Conservation (phyloP, 2,329 filamentous ascomycete genomes). For the Biscogniauxia mediterranea region DNA sequence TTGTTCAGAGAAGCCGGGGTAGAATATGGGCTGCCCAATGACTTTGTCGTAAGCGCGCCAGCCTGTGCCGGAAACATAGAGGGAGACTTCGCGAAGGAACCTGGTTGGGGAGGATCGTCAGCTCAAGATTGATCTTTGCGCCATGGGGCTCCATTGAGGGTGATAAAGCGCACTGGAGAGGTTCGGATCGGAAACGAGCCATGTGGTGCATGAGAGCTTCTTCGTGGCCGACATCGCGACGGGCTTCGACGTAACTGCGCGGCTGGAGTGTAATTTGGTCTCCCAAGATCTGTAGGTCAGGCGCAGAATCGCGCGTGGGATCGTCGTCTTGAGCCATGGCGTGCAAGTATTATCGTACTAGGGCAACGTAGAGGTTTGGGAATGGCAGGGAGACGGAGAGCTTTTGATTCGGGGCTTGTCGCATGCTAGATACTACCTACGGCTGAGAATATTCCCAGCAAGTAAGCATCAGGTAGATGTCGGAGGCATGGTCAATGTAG, state of each 20-base stretch:
- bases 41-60: constrained; percentile 93
- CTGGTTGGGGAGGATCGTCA: constrained; percentile 43
- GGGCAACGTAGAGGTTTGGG: neutral
- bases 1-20: constrained; percentile 84
- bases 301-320: constrained; percentile 53
- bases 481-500: neutral
- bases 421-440: neutral
- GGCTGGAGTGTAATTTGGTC: constrained; percentile 74
- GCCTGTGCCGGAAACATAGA: constrained; percentile 88
- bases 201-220: constrained; percentile 77
- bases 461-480: neutral
- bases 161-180: constrained; percentile 47
- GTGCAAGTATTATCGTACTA: neutral
- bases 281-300: constrained; percentile 75
- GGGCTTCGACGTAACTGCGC: constrained; percentile 60
- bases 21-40: constrained; percentile 91
- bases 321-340: constrained; percentile 42
- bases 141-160: neutral
- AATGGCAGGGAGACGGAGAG: neutral
- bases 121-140: neutral
- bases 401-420: neutral
- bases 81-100: constrained; percentile 88
- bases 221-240: constrained; percentile 56
- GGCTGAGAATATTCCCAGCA: neutral
- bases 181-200: constrained; percentile 76